These are phyloP conservation scores for Hyaloscypha finlandica DNA, from an alignment of 495 filamentous ascomycete genomes.

Conservation along the genomic window DNA sequence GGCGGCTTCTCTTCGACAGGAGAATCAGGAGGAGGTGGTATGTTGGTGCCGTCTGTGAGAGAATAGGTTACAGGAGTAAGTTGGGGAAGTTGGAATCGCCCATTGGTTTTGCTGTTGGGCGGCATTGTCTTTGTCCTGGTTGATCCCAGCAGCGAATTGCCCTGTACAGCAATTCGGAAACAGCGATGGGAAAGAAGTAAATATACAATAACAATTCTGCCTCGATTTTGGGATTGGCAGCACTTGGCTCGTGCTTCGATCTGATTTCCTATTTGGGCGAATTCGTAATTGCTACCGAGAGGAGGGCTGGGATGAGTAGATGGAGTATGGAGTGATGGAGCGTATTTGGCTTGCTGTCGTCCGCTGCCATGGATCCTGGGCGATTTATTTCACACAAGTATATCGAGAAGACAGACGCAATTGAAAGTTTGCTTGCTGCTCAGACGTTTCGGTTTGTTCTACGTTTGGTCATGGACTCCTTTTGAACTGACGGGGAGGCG, in stretches of 20 bases:
- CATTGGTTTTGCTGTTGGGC: constrained; percentile 34
- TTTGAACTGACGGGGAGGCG: neutral
- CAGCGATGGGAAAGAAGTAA: constrained; percentile 2
- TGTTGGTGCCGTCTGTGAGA: constrained; percentile 58
- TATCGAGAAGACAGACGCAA: neutral
- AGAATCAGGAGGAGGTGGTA: constrained; percentile 54
- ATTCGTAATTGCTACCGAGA: constrained; percentile 1
- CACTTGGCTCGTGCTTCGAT: constrained; percentile 8
- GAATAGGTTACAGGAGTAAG: constrained; percentile 48
- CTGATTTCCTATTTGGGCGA: constrained; percentile 2
- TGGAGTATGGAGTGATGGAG: neutral
- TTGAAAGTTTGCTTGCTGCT: neutral
- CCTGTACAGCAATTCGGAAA: constrained; percentile 4
- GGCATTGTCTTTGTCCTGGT: constrained; percentile 22
- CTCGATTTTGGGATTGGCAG: neutral
- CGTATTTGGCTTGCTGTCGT: neutral
- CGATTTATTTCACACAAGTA: neutral
- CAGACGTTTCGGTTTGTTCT: constrained; percentile 1
- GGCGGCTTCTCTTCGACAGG: constrained; percentile 43
- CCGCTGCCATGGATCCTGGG: neutral
- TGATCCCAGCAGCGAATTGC: constrained; percentile 19
- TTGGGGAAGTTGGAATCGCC: constrained; percentile 55
- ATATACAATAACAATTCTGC: neutral
- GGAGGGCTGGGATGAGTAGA: neutral
- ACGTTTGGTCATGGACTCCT: neutral